These are phyloP conservation scores for Phascolomyces articulosus DNA, from an alignment of 371 early-diverging fungal species.

Conservation along the genomic window DNA sequence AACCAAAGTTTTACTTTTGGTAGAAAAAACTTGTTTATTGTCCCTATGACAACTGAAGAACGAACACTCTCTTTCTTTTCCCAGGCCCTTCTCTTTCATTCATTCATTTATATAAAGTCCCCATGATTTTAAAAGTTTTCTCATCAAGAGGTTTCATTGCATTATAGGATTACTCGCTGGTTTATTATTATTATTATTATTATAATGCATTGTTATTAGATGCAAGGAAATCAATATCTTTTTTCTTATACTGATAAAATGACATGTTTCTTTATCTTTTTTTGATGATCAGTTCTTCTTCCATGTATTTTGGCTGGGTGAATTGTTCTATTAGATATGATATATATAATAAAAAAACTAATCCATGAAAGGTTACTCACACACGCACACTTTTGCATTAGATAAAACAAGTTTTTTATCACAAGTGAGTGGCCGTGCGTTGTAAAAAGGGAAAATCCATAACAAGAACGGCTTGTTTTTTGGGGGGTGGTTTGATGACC, in stretches of 20 bases:
- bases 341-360: not conserved
- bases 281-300: no score
- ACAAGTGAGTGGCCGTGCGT: not conserved
- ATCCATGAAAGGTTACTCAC: not conserved
- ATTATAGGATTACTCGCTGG: not conserved
- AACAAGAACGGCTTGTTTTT: no score
- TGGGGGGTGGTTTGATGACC: not conserved
- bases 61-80: not conserved
- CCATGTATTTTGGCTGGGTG: no score
- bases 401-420: not conserved
- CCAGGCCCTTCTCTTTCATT: not conserved
- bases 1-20: no score
- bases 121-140: not conserved
- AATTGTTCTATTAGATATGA: no score
- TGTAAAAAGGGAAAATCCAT: not conserved
- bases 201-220: not conserved
- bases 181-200: not conserved
- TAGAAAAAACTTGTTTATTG: no score
- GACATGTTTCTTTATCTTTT: no score
- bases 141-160: constrained; percentile 4
- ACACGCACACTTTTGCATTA: no score
- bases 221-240: no score
- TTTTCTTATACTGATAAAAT: no score
- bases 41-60: not conserved
- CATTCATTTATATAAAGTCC: not conserved